Base-by-base conservation (phyloP, 768 basidiomycete genomes). In the Neoboletus brunneissimus region DNA sequence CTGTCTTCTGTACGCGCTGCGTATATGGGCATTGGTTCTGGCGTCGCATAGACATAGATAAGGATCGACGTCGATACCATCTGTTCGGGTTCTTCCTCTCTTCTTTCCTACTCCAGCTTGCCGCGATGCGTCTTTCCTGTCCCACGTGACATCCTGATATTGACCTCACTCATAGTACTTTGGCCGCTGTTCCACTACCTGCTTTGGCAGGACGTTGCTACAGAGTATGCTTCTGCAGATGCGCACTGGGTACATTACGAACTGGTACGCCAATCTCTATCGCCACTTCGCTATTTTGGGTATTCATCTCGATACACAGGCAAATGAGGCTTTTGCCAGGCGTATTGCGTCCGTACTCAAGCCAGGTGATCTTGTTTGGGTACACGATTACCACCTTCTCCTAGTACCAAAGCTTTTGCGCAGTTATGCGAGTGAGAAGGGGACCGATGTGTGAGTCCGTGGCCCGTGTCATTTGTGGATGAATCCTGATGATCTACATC, bases 131-230 rank as follows among this genome's bases (percentile, higher is more conserved):
- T 37, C 6, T 27, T 49, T 51, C 16, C 8, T 27, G 2, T 27
- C 18, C 34, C 43, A 59, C 35, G 35, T 51, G 54, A 55, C 20
- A 49, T 53, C 1, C 57, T 62, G 37, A 60, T 54, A 48, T 20
- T 52, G 45, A 40, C 48, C n/a, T 48, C 42, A 20, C 49, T 49
- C 23, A 0, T 65, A 96, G 94, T 87, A 38, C 85, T 99, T 43
- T 99, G 96, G 95, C 96, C 96, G 1, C 77, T 98, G 41, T 97
- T 98, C 83, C 97, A 98, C 75, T 98, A 98, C 71, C 84, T 98
- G 54, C 87, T 98, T 53, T 97, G 95, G 90, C 94, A 96, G 71
- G 97, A 98, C 69, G 92, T 94, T 56, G 89, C 90, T 10, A 88
- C 88, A 27, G 91, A 94, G 65, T 89, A 91, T 63, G 86, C 89